Conservation (phyloP, 768 basidiomycete species). For the Tulasnella sp. region DNA sequence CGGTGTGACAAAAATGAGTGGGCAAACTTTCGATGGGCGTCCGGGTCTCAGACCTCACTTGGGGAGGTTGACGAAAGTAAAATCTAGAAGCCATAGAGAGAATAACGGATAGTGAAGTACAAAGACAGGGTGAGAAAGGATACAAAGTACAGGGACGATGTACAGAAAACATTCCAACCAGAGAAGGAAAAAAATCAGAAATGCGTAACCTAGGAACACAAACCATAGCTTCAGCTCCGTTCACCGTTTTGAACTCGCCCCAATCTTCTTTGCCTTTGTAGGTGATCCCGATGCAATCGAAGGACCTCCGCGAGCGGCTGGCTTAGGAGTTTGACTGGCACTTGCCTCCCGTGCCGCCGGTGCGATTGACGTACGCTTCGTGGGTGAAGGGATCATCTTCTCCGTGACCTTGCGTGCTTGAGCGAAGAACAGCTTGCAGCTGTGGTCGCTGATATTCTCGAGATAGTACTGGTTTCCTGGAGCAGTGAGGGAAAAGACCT, state of each 20-base stretch:
- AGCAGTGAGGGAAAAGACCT: neutral
- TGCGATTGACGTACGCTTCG: neutral
- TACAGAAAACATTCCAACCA: neutral
- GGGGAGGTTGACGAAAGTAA: neutral
- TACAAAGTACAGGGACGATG: neutral
- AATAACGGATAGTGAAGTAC: neutral
- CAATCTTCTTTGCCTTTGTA: neutral
- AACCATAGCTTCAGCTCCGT: neutral
- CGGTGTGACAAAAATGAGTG: no score
- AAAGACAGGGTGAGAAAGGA: neutral
- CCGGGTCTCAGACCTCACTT: no score
- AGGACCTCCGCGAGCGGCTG: neutral
- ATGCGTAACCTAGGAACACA: neutral
- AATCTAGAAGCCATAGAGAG: neutral
- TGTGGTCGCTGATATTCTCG: slow-evolving; percentile 75
- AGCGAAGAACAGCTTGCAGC: slow-evolving; percentile 84
- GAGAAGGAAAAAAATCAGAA: neutral
- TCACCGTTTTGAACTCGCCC: neutral
- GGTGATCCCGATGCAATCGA: neutral
- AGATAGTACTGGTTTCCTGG: slow-evolving; percentile 88
- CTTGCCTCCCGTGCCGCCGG: neutral
- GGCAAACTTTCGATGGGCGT: no score
- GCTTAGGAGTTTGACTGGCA: neutral
- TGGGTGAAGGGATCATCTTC: slow-evolving; percentile 22
- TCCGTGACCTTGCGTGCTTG: slow-evolving; percentile 62